A percentile compares a stretch with the other conserved stretches of the same genome.
Conservation (phyloP, 2,329 filamentous ascomycete genomes). For the Penicillium capsulatum region DNA sequence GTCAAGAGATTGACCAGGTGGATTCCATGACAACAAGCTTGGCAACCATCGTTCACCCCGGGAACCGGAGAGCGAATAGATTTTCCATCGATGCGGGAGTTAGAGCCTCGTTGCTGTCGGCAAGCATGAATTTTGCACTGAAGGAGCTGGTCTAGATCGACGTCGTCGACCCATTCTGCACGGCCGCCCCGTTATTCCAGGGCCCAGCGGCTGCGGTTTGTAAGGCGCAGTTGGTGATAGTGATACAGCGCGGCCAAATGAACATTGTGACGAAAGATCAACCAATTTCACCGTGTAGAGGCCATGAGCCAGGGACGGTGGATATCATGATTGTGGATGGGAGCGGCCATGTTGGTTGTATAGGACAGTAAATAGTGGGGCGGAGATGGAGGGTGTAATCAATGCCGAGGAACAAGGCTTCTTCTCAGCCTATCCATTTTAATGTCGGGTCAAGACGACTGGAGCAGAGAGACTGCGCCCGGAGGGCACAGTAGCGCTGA, state of each 20-base stretch:
- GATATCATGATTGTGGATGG: background rate
- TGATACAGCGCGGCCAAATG: constrained; percentile 7
- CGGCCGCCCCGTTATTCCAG: too few species aligned
- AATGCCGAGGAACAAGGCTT: constrained; percentile 3
- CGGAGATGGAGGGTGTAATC: background rate
- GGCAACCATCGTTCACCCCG: background rate
- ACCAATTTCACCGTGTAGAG: background rate
- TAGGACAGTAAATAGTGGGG: background rate
- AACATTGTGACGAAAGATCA: constrained; percentile 13
- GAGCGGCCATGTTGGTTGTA: background rate
- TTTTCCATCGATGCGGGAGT: constrained; percentile 1
- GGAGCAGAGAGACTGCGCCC: constrained; percentile 5
- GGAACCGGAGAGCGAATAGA: constrained; percentile 2
- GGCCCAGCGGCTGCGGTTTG: too few species aligned
- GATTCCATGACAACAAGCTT: background rate
- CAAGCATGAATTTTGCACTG: too few species aligned
- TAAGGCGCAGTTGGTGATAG: constrained; percentile 32
- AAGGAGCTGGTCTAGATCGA: too few species aligned
- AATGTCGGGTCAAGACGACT: constrained; percentile 6
- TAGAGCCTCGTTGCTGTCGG: too few species aligned
- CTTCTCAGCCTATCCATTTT: constrained; percentile 20
- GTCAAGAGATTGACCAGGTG: too few species aligned
- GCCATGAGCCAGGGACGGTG: background rate
- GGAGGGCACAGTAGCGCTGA: constrained; percentile 5
- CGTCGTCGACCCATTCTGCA: background rate